Evolutionary conservation across 176 grass and related monocot species (phyloP).

Genomic region (Thalia dealbata): DNA sequence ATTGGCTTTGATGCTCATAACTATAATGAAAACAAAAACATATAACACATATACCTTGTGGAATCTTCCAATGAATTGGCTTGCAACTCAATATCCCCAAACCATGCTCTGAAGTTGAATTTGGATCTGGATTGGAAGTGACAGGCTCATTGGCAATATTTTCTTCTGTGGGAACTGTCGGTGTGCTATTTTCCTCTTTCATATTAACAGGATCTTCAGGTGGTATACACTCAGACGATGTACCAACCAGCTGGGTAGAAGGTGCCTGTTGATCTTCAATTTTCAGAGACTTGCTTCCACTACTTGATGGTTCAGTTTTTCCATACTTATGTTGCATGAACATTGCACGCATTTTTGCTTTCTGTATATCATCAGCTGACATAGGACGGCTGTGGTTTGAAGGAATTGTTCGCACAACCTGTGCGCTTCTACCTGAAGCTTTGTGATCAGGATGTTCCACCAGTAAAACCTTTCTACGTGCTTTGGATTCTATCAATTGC

Average conservation of each 20-base stretch:
- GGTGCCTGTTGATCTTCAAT: slow-evolving; percentile 24
- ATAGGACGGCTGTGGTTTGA: slow-evolving; percentile 66
- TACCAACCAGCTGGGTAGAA: slow-evolving; percentile 11
- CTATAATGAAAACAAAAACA: slow-evolving; percentile 12
- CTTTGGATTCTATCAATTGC: slow-evolving; percentile 63
- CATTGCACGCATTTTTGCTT: slow-evolving; percentile 95
- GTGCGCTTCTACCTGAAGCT: slow-evolving; percentile 39
- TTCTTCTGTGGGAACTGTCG: slow-evolving; percentile 22
- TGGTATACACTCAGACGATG: slow-evolving; percentile 15
- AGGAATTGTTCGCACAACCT: slow-evolving; percentile 36
- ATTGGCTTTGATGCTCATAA: slow-evolving; percentile 22
- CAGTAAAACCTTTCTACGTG: slow-evolving; percentile 73
- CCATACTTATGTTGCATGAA: slow-evolving; percentile 91
- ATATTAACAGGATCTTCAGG: slow-evolving; percentile 13
- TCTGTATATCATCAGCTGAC: slow-evolving; percentile 97
- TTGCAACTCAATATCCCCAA: slow-evolving; percentile 58
- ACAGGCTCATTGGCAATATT: slow-evolving; percentile 27
- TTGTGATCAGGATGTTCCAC: slow-evolving; percentile 73
- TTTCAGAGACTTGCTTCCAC: slow-evolving; percentile 28
- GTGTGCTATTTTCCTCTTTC: slow-evolving; percentile 20
- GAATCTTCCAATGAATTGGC: slow-evolving; percentile 57
- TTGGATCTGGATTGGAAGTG: slow-evolving; percentile 22
- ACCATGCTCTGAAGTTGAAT: slow-evolving; percentile 28
- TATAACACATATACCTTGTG: slow-evolving; percentile 55
- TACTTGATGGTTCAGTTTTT: slow-evolving; percentile 45